phyloP scores from a whole-genome alignment of 148 eudicot genomes.

The Arbutus unedo region DNA sequence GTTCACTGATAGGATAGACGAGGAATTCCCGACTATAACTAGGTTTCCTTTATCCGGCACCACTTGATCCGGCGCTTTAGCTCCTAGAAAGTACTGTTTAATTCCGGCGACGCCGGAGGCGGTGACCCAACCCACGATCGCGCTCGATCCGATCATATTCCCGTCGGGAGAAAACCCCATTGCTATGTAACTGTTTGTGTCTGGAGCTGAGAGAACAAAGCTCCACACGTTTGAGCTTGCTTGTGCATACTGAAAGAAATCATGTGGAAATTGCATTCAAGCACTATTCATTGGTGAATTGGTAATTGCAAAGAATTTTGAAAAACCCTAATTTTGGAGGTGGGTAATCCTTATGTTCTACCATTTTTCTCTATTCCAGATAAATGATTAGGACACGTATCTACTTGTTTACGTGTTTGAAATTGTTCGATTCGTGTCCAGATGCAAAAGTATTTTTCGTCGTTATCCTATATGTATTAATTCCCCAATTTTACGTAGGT shows the following conservation, averaged over 20 bases:
- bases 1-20: constrained; percentile 2
- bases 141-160: constrained; percentile 65
- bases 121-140: constrained; percentile 74
- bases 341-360: not conserved
- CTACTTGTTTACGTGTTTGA: too few species aligned
- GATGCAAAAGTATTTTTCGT: too few species aligned
- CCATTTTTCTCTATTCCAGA: too few species aligned
- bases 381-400: too few species aligned
- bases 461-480: too few species aligned
- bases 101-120: constrained; percentile 28
- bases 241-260: constrained; percentile 44
- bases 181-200: constrained; percentile 43
- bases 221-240: constrained; percentile 52
- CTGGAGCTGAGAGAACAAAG: constrained; percentile 67
- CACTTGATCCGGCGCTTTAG: constrained; percentile 30
- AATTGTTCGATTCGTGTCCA: too few species aligned
- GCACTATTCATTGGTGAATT: too few species aligned
- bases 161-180: constrained; percentile 72
- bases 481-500: too few species aligned
- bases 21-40: constrained; percentile 30
- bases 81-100: constrained; percentile 46
- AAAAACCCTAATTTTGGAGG: not conserved
- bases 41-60: constrained; percentile 45
- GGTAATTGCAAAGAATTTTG: not conserved
- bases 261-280: not conserved